Evolutionary conservation across 169 alveolate genomes (phyloP), one percentile per base, ranked within the genome.

Genomic region (Eimeria sp.): DNA sequence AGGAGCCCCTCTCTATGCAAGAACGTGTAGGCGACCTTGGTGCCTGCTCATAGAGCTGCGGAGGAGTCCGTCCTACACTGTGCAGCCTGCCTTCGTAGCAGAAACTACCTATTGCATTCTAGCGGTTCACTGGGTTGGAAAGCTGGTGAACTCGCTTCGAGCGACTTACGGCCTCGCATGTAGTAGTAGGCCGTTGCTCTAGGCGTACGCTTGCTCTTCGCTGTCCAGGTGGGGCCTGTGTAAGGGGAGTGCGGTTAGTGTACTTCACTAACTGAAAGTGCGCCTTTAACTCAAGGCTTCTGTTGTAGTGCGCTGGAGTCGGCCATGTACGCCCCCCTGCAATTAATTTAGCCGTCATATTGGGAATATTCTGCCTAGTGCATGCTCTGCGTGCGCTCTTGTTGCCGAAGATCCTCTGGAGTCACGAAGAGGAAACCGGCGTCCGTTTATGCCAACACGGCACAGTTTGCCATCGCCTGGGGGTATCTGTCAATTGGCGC

Each of bases 1-100:
- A 86, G 82, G 93, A 86, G 82, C 80, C 93, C 49, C 93, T 86
- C 43, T 63, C 93, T 10, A 86, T 86, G 93, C 93, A 86, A 40
- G 82, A 86, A 63, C 78, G 93, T 25, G 80, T 86, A 27, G 93
- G 93, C 57, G 65, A 83, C n/a, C 9, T 83, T 27, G n/a, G 16
- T 20, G 43, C 34, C 73, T 30, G 76, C 91, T 27, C 75, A 43
- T 83, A 45, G 34, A 3, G 34, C 40, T 43, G 87, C 16, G 87
- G 65, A 13, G 43, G 40, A 40, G 25, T 22, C 25, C 43, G 25
- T 30, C 7, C 80, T 30, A 30, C 3, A 34, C n/a, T 70, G 80
- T 30, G 25, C 4, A 30, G 47, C 3, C 80, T 70, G 80, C 51
- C 80, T 30, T 34, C 13, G 80, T 22, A 70, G 80, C 80, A 70